phyloP scores from a whole-genome alignment of 805 yeast genomes.

The Saturnispora hagleri region DNA sequence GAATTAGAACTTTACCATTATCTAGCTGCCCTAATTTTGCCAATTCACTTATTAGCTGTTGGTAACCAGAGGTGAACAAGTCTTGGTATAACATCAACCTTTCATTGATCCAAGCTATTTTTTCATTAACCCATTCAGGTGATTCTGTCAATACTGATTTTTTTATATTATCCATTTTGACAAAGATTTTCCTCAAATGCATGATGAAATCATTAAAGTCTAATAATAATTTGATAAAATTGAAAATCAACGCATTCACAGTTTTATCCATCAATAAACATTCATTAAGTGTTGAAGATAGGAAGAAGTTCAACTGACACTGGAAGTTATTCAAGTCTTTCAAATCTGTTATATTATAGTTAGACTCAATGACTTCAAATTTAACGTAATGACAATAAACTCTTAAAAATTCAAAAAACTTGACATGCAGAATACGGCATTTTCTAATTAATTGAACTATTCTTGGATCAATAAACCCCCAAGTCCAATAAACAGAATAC shows the following conservation, averaged over 20 bases:
- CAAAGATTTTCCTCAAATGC: slow-evolving; percentile 5
- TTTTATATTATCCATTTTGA: slow-evolving; percentile 6
- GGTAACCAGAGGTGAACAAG: background rate
- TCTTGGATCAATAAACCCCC: slow-evolving; percentile 32
- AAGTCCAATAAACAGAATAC: slow-evolving; percentile 59
- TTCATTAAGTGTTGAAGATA: slow-evolving; percentile 56
- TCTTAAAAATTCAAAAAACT: slow-evolving; percentile 48
- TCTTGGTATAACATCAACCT: background rate
- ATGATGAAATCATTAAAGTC: slow-evolving; percentile 1
- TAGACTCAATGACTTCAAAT: slow-evolving; percentile 13
- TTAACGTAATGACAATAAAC: slow-evolving; percentile 48
- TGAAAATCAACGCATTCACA: background rate
- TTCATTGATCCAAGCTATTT: background rate
- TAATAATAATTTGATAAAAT: background rate
- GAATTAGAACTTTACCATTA: slow-evolving; percentile 3
- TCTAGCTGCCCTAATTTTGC: slow-evolving; percentile 2
- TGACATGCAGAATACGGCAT: slow-evolving; percentile 45
- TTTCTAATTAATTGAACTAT: slow-evolving; percentile 46
- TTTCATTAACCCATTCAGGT: slow-evolving; percentile 2
- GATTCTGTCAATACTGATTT: background rate
- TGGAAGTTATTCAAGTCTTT: slow-evolving; percentile 34
- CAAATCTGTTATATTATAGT: slow-evolving; percentile 7
- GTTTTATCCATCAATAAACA: slow-evolving; percentile 54
- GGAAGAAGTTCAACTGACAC: slow-evolving; percentile 41
- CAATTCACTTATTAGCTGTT: background rate